Evolutionary conservation across 2,329 filamentous ascomycete species (phyloP).

Genomic region (Epichloe elymi): DNA sequence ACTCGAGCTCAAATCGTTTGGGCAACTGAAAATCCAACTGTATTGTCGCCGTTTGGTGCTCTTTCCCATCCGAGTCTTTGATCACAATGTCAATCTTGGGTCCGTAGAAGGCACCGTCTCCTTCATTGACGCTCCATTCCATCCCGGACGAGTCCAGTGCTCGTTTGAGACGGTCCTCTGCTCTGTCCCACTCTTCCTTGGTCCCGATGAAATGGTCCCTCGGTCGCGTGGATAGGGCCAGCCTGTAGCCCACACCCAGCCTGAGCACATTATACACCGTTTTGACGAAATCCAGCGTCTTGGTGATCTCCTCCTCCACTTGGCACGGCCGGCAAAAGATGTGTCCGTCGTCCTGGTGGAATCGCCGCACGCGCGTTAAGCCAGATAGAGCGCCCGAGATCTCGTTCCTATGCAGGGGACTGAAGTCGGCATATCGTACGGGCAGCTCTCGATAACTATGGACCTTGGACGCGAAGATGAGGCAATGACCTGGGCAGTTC

Average conservation of each 20-base stretch:
- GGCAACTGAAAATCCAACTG: conserved; percentile 86
- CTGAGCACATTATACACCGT: conserved; percentile 58
- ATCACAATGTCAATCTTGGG: conserved; percentile 85
- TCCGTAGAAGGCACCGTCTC: conserved; percentile 82
- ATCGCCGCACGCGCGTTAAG: conserved; percentile 70
- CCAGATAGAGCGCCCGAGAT: conserved; percentile 70
- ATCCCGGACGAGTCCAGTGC: conserved; percentile 53
- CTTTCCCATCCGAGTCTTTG: conserved; percentile 67
- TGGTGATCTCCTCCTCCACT: conserved; percentile 60
- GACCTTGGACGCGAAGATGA: conserved; percentile 63
- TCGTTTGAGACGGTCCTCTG: conserved; percentile 25
- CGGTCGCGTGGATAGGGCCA: conserved; percentile 69
- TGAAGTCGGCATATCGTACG: conserved; percentile 77
- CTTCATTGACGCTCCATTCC: conserved; percentile 62
- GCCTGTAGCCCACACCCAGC: conserved; percentile 54
- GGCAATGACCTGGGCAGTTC: conserved; percentile 84
- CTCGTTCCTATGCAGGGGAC: conserved; percentile 76
- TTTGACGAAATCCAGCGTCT: conserved; percentile 61
- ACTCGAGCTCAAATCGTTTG: conserved; percentile 65
- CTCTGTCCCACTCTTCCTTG: conserved; percentile 45
- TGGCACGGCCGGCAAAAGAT: conserved; percentile 76
- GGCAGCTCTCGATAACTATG: conserved; percentile 72
- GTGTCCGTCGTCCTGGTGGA: conserved; percentile 84
- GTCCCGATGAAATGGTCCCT: conserved; percentile 66
- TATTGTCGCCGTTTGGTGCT: conserved; percentile 79